phyloP scores from a whole-genome alignment of 768 basidiomycete species.

The Psilocybe cyanescens region DNA sequence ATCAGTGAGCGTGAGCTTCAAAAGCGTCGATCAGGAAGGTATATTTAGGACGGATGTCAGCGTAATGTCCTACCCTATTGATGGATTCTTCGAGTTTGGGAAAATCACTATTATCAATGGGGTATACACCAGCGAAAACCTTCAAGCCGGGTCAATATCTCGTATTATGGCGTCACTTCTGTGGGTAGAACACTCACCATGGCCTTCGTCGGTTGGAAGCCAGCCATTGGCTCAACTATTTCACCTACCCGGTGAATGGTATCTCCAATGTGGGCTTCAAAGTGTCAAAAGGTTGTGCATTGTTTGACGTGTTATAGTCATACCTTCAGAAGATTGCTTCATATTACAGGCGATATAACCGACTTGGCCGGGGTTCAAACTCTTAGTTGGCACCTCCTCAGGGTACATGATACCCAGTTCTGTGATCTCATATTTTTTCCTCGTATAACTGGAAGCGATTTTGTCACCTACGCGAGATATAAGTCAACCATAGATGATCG shows the following conservation, averaged over 20 bases:
- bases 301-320: not conserved
- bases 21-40: constrained; percentile 1
- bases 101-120: constrained; percentile 90
- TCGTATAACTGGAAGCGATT: constrained; percentile 82
- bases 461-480: constrained; percentile 70
- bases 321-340: constrained; percentile 96
- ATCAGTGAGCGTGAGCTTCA: constrained; percentile 81
- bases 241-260: constrained; percentile 81
- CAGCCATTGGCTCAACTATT: constrained; percentile 81
- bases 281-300: not conserved
- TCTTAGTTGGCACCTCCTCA: constrained; percentile 76
- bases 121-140: constrained; percentile 96
- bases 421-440: constrained; percentile 87
- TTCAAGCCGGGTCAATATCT: constrained; percentile 30
- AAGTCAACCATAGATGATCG: not conserved
- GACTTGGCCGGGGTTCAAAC: constrained; percentile 78
- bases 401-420: constrained; percentile 92
- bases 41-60: constrained; percentile 16
- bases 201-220: constrained; percentile 90
- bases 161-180: not conserved
- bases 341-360: constrained; percentile 95
- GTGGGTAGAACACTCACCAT: constrained; percentile 63
- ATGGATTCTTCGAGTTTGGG: constrained; percentile 96
- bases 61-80: constrained; percentile 62
- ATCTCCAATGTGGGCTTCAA: constrained; percentile 88